phyloP scores from a whole-genome alignment of 208 protist genomes.

The Trichomonas gallinae region DNA sequence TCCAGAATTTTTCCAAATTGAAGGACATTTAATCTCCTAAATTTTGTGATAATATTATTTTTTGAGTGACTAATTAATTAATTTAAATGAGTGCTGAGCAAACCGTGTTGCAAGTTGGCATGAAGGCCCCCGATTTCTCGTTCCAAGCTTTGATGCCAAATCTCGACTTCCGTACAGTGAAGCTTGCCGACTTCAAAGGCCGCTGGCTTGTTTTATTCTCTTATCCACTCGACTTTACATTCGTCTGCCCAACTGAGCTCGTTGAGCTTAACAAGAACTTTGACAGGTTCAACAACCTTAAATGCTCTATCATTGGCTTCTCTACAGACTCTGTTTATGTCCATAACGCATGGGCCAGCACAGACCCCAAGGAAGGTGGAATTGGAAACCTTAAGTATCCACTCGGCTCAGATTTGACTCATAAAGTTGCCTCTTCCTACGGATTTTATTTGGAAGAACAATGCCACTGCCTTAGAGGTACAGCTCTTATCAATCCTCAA shows the following conservation, averaged over 20 bases:
- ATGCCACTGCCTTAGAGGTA: neutral
- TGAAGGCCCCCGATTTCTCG: neutral
- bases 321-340: constrained; percentile 45
- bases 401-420: constrained; percentile 77
- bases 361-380: constrained; percentile 78
- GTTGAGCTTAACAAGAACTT: neutral
- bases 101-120: neutral
- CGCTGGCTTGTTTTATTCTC: neutral
- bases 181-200: neutral
- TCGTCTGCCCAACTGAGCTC: constrained; percentile 20
- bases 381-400: constrained; percentile 49
- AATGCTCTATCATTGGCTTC: neutral
- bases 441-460: neutral
- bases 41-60: neutral
- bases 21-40: no score
- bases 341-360: constrained; percentile 78
- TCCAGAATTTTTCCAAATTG: no score
- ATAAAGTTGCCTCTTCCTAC: constrained; percentile 67
- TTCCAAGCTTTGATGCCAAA: neutral
- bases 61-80: neutral
- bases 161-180: neutral
- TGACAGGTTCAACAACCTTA: neutral
- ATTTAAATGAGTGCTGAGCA: neutral
- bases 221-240: constrained; percentile 10
- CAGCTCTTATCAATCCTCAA: neutral